Conservation (phyloP, 129 eudicot genomes). For the Erigeron canadensis region DNA sequence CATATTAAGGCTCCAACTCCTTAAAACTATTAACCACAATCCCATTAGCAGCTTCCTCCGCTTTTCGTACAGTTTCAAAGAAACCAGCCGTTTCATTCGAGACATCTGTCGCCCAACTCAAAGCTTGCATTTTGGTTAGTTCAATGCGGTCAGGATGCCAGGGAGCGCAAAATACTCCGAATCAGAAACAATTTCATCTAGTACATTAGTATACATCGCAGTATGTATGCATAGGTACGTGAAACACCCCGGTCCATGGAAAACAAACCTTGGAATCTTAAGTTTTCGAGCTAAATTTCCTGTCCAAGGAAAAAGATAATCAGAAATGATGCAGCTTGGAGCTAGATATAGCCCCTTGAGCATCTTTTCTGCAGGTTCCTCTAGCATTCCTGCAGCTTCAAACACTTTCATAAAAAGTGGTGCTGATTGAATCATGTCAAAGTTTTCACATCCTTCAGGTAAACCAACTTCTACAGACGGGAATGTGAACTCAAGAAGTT, state of each 20-base stretch:
- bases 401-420: slow-evolving; percentile 17
- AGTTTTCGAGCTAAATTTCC: background rate
- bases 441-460: slow-evolving; percentile 36
- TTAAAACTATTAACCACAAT: no score
- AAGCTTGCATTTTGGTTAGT: background rate
- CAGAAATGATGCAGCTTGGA: background rate
- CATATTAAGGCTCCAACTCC: background rate
- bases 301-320: background rate
- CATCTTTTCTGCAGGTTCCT: slow-evolving; percentile 15
- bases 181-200: background rate
- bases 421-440: slow-evolving; percentile 29
- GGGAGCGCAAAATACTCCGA: background rate
- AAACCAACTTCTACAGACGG: slow-evolving; percentile 31
- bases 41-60: background rate
- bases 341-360: background rate
- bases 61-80: background rate
- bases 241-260: background rate
- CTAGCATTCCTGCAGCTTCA: slow-evolving; percentile 22
- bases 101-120: background rate
- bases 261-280: no score
- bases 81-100: background rate
- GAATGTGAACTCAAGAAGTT: slow-evolving; percentile 28
- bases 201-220: background rate
- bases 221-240: background rate
- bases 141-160: background rate